phyloP scores from a whole-genome alignment of 805 yeast genomes.

The Isabelozyma gotoi region DNA sequence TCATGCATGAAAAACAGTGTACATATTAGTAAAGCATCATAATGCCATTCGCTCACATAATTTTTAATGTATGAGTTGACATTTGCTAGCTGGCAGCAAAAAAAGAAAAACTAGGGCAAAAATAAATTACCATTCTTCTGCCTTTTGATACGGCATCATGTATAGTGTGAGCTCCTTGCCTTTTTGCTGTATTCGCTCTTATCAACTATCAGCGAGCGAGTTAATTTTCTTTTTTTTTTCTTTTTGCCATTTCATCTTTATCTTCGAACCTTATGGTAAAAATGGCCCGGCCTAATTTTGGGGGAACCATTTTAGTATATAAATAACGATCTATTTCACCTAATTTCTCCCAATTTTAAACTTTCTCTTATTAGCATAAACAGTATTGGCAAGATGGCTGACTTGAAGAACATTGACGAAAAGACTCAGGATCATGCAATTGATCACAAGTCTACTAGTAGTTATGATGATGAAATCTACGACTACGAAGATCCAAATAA shows the following conservation, averaged over 20 bases:
- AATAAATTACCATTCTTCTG: too few species aligned
- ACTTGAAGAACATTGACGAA: neutral
- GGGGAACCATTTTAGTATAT: neutral
- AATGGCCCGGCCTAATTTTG: neutral
- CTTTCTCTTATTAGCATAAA: too few species aligned
- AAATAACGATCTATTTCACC: neutral
- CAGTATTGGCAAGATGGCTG: neutral
- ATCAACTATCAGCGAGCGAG: neutral
- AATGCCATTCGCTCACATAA: too few species aligned
- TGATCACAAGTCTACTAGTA: neutral
- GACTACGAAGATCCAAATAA: slow-evolving; percentile 21
- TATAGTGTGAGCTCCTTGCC: neutral
- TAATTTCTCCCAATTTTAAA: neutral
- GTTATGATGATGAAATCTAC: neutral
- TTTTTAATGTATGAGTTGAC: too few species aligned
- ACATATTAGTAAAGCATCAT: too few species aligned
- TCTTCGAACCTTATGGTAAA: too few species aligned
- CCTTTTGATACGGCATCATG: neutral
- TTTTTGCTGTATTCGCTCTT: neutral
- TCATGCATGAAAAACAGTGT: too few species aligned
- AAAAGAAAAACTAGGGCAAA: neutral
- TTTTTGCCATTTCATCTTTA: neutral
- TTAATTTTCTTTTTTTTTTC: neutral
- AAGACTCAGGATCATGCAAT: neutral
- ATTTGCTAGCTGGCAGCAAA: too few species aligned